These are phyloP conservation scores for Globisporangium perplexum DNA, from an alignment of 352 stramenopile genomes.

Conservation along the genomic window DNA sequence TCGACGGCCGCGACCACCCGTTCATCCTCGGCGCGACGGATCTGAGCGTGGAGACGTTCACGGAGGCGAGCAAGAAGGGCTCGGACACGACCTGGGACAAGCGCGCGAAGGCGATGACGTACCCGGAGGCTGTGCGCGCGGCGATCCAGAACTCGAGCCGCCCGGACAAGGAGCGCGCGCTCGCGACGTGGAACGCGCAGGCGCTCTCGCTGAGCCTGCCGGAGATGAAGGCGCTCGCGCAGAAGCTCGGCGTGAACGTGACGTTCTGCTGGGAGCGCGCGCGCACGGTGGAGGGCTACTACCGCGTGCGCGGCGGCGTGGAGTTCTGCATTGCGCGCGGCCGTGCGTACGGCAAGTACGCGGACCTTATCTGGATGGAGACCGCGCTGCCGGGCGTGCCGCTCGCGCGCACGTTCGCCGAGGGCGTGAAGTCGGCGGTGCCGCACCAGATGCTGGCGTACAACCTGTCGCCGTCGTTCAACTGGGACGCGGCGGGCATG, in stretches of 20 bases:
- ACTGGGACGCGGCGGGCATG: conserved; percentile 98
- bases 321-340: conserved; percentile 97
- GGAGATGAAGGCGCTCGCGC: conserved; percentile 72
- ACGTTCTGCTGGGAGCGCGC: conserved; percentile 96
- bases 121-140: conserved; percentile 91
- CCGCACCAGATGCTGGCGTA: conserved; percentile 98
- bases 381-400: conserved; percentile 92
- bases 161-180: conserved; percentile 43
- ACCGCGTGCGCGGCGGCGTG: conserved; percentile 93
- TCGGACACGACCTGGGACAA: conserved; percentile 87
- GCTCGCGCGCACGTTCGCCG: conserved; percentile 92
- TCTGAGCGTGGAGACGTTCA: conserved; percentile 81
- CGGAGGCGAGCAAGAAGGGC: conserved; percentile 66
- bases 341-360: conserved; percentile 92
- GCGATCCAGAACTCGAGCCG: conserved; percentile 59
- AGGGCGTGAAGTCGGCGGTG: conserved; percentile 88
- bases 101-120: conserved; percentile 93
- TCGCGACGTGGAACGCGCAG: conserved; percentile 82
- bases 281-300: conserved; percentile 97
- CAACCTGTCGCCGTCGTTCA: conserved; percentile 98
- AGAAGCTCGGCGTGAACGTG: conserved; percentile 73
- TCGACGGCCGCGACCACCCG: conserved; percentile 95
- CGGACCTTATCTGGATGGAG: conserved; percentile 99
- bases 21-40: conserved; percentile 97
- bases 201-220: conserved; percentile 68